Evolutionary conservation across 768 basidiomycete species (phyloP), one percentile per base, ranked within the genome.

Genomic region (Erythrobasidium yunnanense): DNA sequence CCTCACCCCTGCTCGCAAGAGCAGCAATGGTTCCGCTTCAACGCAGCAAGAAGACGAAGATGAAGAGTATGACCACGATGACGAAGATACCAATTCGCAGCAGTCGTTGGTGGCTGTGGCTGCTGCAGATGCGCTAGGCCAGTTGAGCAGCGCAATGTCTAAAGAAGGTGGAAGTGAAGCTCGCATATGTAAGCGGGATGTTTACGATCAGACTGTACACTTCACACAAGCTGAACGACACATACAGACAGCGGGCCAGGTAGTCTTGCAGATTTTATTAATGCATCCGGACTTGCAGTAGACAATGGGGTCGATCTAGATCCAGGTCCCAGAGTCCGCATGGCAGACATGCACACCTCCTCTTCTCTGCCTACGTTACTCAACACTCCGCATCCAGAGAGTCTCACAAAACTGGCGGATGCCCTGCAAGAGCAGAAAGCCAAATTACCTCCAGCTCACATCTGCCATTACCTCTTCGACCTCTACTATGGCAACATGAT

Each of bases 381-480:
- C n/a, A 63, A 46, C 30, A 29, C 60, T n/a, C n/a, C n/a, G n/a
- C n/a, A n/a, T 8, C 45, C 45, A 2, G 25, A 29, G 18, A 46
- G 60, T 7, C 32, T 63, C 45, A 50, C 60, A n/a, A 25, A 35
- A 17, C 60, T 63, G 8, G 49, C 49, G 18, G 60, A 63, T 33
- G 60, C 60, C 22, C n/a, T 63, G 18, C 29, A 20, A 25, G 60
- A 63, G 47, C 60, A 63, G 18, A 63, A 63, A 23, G 27, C 49
- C 8, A 63, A 63, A 32, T 38, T 63, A 3, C 60, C 49, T 7
- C 60, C 60, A 2, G 23, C 60, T 51, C 11, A 23, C 23, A 30
- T 63, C 7, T 63, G 60, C 38, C 60, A 63, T 34, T 63, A 63
- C 23, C 38, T 63, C 47, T 63, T 46, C 45, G 42, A 63, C 47